Conservation (phyloP, 2,329 filamentous ascomycete genomes). For the Ophiostoma quercus region DNA sequence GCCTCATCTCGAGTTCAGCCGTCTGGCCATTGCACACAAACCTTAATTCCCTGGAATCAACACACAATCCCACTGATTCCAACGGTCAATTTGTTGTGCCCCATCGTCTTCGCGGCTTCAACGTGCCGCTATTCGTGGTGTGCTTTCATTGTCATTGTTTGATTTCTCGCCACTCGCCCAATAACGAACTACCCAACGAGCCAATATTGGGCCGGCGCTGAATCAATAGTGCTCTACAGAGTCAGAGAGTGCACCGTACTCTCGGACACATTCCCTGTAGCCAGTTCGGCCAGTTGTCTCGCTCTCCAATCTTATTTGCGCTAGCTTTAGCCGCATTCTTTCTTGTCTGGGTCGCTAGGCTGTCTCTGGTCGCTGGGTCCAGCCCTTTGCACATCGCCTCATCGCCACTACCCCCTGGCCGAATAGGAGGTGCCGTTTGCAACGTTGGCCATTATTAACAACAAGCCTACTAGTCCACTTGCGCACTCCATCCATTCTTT, state of each 20-base stretch:
- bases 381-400: constrained; percentile 19
- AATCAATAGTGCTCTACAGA: neutral
- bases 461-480: neutral
- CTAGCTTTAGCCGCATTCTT: constrained; percentile 23
- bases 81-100: neutral
- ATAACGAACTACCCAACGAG: too few relatives aligned
- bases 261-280: neutral
- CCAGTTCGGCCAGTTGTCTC: neutral
- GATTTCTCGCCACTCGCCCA: neutral
- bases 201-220: neutral
- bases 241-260: too few relatives aligned
- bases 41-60: neutral
- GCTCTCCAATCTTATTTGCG: constrained; percentile 19
- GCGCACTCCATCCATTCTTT: neutral
- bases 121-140: neutral
- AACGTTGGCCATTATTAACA: neutral
- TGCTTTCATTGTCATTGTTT: neutral
- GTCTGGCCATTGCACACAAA: neutral
- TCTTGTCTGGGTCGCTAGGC: constrained; percentile 6
- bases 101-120: neutral
- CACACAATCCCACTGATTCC: neutral
- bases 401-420: constrained; percentile 11
- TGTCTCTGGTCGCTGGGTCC: neutral
- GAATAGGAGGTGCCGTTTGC: constrained; percentile 17
- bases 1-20: neutral